These are phyloP conservation scores for Scytalidium sp. DNA, from an alignment of 2,329 filamentous ascomycete species.

Conservation along the genomic window DNA sequence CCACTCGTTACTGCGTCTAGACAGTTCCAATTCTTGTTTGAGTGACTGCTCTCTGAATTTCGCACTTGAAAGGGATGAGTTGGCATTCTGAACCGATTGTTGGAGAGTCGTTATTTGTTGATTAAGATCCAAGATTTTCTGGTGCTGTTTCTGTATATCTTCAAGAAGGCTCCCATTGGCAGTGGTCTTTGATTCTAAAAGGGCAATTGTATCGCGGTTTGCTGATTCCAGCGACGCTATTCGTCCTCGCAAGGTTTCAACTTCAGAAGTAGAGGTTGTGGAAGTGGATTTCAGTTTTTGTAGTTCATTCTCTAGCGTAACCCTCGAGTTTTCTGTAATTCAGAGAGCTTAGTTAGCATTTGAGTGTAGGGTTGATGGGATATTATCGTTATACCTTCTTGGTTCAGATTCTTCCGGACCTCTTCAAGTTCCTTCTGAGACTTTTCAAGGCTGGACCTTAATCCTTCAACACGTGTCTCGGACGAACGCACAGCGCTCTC, in stretches of 20 bases:
- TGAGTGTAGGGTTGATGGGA: background rate
- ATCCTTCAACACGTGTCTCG: constrained; percentile 77
- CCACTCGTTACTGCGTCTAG: constrained; percentile 91
- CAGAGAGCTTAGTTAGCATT: constrained; percentile 11
- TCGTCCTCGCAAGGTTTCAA: constrained; percentile 74
- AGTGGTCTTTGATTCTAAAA: constrained; percentile 85
- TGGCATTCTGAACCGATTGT: constrained; percentile 77
- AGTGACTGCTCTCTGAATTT: constrained; percentile 90
- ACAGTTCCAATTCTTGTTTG: constrained; percentile 84
- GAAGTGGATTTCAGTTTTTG: constrained; percentile 73
- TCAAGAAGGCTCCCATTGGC: constrained; percentile 83
- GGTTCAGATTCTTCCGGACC: constrained; percentile 73
- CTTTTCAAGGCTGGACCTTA: constrained; percentile 80
- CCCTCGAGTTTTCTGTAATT: constrained; percentile 68
- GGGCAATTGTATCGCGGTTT: constrained; percentile 83
- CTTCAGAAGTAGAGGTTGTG: constrained; percentile 70
- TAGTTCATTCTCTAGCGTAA: constrained; percentile 77
- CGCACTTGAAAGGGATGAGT: constrained; percentile 74
- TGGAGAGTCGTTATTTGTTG: constrained; percentile 81
- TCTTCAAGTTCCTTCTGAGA: constrained; percentile 81
- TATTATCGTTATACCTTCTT: constrained; percentile 70
- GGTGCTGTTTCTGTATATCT: constrained; percentile 84
- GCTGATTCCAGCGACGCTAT: constrained; percentile 86
- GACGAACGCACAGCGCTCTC: constrained; percentile 84
- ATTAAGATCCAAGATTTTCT: constrained; percentile 79